Conservation (phyloP, 352 stramenopile species). For the Pilasporangium apinafurcum region DNA sequence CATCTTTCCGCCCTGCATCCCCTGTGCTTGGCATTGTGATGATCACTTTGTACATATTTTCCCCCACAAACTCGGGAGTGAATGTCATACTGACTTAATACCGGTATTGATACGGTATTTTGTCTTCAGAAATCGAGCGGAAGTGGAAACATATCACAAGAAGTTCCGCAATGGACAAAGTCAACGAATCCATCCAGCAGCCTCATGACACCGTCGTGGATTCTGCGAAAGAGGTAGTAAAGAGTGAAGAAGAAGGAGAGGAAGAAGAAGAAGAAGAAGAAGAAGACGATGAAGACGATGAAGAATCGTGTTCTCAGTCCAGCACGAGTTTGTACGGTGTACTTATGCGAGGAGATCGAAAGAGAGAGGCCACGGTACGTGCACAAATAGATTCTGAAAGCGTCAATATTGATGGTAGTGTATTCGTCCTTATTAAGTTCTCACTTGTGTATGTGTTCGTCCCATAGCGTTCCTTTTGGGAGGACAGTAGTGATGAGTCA, state of each 20-base stretch:
- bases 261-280: conserved; percentile 9
- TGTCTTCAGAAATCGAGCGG: not conserved
- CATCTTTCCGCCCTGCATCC: not conserved
- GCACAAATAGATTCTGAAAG: too few species aligned
- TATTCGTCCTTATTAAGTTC: too few species aligned
- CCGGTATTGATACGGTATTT: not conserved
- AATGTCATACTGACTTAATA: not conserved
- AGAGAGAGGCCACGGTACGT: too few species aligned
- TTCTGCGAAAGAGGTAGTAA: not conserved
- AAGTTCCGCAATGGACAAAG: not conserved
- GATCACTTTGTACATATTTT: not conserved
- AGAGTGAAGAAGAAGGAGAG: not conserved
- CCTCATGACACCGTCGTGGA: not conserved
- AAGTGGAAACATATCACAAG: not conserved
- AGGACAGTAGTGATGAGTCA: too few species aligned
- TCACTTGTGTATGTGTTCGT: too few species aligned
- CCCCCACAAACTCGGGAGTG: not conserved
- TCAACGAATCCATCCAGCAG: too few species aligned
- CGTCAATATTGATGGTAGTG: too few species aligned
- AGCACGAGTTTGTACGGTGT: too few species aligned
- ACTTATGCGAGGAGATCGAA: too few species aligned
- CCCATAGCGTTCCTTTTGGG: too few species aligned
- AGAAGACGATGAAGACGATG: conserved; percentile 4
- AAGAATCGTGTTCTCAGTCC: conserved; percentile 1
- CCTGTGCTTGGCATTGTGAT: conserved; percentile 1